Evolutionary conservation across 176 grass and related monocot genomes (phyloP), one percentile per base, ranked within the genome.

Genomic region (Oropetium thomaeum): DNA sequence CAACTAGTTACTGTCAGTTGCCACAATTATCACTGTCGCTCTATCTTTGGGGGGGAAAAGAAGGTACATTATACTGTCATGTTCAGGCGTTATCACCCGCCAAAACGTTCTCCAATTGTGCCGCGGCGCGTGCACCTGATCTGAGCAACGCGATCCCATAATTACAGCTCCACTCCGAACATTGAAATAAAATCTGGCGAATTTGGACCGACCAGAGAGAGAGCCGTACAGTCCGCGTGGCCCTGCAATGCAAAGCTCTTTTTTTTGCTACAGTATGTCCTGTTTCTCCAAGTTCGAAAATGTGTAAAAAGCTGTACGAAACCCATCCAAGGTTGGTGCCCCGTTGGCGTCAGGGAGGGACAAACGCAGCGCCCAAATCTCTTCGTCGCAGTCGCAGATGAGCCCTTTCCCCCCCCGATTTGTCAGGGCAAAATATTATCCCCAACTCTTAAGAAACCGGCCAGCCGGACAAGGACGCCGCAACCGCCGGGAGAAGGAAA

Each of bases 401-500:
- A 54, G n/a, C 20, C 23, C 3, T 5, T 26, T 1, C 5, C 1
- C 16, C 51, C 2, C n/a, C n/a, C n/a, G n/a, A n/a, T 15, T 25
- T 1, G 53, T 23, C 23, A 57, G 47, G 10, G 3, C 12, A 34
- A 4, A 38, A 35, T 11, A 32, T 58, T n/a, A 35, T n/a, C 66
- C 66, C 73, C 39, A 16, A 19, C 12, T 32, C 26, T 23, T 1
- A 62, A 69, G 62, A 75, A 75, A 81, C 62, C 31, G 3, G 14
- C n/a, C n/a, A n/a, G 4, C 30, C 13, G 47, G 79, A 87, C 43
- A 72, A 53, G 10, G 85, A 87, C 68, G 67, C 32, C 35, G 80
- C 61, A 83, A 67, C 85, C 74, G 41, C 74, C 1, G 0, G 51
- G 33, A 13, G 33, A 19, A n/a, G 66, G 58, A 82, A 77, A n/a